Evolutionary conservation across 2,329 filamentous ascomycete genomes (phyloP).

Genomic region (Chaetomiaceae sp.): DNA sequence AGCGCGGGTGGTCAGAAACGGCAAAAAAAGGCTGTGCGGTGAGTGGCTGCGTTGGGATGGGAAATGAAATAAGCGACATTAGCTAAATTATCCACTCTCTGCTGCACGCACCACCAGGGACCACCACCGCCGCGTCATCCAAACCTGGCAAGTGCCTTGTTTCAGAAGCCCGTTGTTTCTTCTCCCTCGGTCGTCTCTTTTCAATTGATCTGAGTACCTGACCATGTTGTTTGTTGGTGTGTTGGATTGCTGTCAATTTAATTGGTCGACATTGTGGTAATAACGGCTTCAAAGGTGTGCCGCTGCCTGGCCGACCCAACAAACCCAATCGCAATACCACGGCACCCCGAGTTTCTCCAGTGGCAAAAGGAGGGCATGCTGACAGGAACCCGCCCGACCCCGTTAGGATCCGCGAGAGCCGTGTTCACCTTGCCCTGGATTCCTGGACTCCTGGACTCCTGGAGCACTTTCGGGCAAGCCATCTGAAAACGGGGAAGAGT

Average conservation of each 20-base stretch:
- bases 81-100: conserved; percentile 22
- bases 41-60: conserved; percentile 22
- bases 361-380: too few relatives aligned
- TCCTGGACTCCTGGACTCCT: too few relatives aligned
- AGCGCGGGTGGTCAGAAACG: conserved; percentile 18
- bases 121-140: conserved; percentile 8
- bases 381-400: too few relatives aligned
- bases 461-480: not conserved
- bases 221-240: not conserved
- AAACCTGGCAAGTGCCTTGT: not conserved
- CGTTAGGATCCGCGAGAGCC: too few relatives aligned
- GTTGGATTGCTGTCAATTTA: not conserved
- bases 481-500: not conserved
- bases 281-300: too few relatives aligned
- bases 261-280: too few relatives aligned
- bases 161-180: conserved; percentile 12
- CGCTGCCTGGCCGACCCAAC: too few relatives aligned
- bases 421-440: too few relatives aligned
- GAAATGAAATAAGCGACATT: conserved; percentile 36
- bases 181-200: conserved; percentile 3
- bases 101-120: too few relatives aligned
- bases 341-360: too few relatives aligned
- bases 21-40: conserved; percentile 20
- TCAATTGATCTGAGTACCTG: too few relatives aligned
- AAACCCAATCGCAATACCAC: too few relatives aligned